Evolutionary conservation across 2,329 filamentous ascomycete species (phyloP), one percentile per base, ranked within the genome.

Genomic region (Colletotrichum sp.): DNA sequence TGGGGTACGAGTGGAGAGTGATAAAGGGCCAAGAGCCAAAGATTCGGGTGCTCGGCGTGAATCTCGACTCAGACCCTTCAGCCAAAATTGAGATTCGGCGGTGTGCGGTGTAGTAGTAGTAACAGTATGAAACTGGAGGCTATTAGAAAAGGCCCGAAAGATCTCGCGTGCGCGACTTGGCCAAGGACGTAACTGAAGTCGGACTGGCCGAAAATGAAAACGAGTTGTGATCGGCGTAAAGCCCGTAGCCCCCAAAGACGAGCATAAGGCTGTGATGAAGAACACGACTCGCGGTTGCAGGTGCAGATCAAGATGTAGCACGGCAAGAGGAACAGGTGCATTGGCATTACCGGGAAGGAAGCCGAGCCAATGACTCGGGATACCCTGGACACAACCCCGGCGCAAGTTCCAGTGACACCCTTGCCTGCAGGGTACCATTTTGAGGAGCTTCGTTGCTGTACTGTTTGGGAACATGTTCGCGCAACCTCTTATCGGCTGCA

Each of bases 1-100:
- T 88, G 1, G 83, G 81, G 28, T 87, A 87, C 77, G 86, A 88
- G 63, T 77, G 78, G 71, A 68, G 32, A 34, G 63, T 30, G 7
- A 66, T 66, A 16, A n/a, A 43, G n/a, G 63, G 63, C 34, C 24
- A 28, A 39, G 36, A 66, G 16, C 63, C 36, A 28, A 66, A 30
- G 14, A 48, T 66, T 26, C 12, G 28, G 36, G 36, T 66, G 8
- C 21, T 66, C 7, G 36, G 63, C 63, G 36, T 66, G 10, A 66
- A 66, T 14, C 63, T 66, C 16, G 36, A 66, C 43, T 52, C n/a
- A 52, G n/a, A 52, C n/a, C 43, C n/a, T 52, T 52, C 43, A 7
- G 43, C 43, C n/a, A 52, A 52, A 52, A 52, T 52, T 13, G 43
- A 52, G 10, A 52, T 52, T 52, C n/a, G n/a, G 43, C 43, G n/a